phyloP scores from a whole-genome alignment of 257 asterid genomes.

The Osmanthus fragrans region DNA sequence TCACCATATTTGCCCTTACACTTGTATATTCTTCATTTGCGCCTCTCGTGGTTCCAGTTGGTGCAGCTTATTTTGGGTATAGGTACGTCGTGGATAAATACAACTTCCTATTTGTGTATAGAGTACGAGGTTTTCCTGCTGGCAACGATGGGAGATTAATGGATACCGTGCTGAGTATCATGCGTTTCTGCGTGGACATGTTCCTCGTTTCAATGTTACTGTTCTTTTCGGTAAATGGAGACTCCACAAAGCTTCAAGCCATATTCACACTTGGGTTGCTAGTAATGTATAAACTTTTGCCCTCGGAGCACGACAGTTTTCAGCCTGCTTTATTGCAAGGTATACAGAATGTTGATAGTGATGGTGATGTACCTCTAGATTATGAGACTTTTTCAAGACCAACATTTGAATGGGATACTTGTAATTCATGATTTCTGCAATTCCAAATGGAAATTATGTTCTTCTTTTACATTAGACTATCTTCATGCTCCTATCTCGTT shows the following conservation, averaged over 20 bases:
- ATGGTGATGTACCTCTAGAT: slow-evolving; percentile 66
- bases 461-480: slow-evolving; percentile 5
- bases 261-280: slow-evolving; percentile 82
- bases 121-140: slow-evolving; percentile 95
- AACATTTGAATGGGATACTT: slow-evolving; percentile 92
- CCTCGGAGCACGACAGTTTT: slow-evolving; percentile 51
- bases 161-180: slow-evolving; percentile 79
- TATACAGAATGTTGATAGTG: slow-evolving; percentile 69
- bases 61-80: slow-evolving; percentile 87
- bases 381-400: slow-evolving; percentile 89
- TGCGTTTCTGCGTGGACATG: slow-evolving; percentile 82
- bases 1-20: slow-evolving; percentile 93
- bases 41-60: slow-evolving; percentile 96
- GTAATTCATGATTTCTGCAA: slow-evolving; percentile 43
- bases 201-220: slow-evolving; percentile 76
- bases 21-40: slow-evolving; percentile 84
- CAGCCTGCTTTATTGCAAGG: slow-evolving; percentile 78
- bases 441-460: slow-evolving; percentile 10
- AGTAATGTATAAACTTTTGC: slow-evolving; percentile 79
- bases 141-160: slow-evolving; percentile 96
- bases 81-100: slow-evolving; percentile 92
- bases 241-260: slow-evolving; percentile 88
- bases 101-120: slow-evolving; percentile 87
- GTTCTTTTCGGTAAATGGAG: slow-evolving; percentile 83
- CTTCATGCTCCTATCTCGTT: not conserved